Evolutionary conservation across 129 eudicot species (phyloP).

Genomic region (Logfia minima): DNA sequence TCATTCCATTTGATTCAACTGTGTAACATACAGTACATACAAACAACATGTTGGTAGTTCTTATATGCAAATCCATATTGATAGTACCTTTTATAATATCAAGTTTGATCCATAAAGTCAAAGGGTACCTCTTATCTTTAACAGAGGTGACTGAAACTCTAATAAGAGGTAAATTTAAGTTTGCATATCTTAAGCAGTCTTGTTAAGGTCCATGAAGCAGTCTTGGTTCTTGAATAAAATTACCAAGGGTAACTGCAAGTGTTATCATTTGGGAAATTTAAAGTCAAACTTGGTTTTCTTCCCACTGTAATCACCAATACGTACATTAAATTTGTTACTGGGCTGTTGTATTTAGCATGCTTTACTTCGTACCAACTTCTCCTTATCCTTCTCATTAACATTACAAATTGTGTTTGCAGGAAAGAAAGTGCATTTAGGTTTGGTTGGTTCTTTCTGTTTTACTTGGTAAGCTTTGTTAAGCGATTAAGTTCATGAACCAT

Average conservation of each 20-base stretch:
- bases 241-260: neutral
- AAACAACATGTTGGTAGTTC: neutral
- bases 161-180: no score
- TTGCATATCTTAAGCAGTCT: neutral
- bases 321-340: neutral
- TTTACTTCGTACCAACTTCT: neutral
- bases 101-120: constrained; percentile 2
- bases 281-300: neutral
- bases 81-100: neutral
- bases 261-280: neutral
- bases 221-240: neutral
- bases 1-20: neutral
- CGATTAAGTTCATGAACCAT: neutral
- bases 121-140: neutral
- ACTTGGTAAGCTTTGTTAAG: constrained; percentile 46
- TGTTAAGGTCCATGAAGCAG: neutral
- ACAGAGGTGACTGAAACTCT: neutral
- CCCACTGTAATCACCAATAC: neutral
- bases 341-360: neutral
- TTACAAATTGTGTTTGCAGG: constrained; percentile 47
- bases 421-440: constrained; percentile 87
- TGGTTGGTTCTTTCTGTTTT: constrained; percentile 83
- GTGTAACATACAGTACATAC: neutral
- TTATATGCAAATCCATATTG: neutral
- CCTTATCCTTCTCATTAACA: constrained; percentile 3